Percentiles rank a stretch among this genome's conserved stretches.
Conservation (phyloP, 176 grass and related monocot genomes). For the Carex scoparia region DNA sequence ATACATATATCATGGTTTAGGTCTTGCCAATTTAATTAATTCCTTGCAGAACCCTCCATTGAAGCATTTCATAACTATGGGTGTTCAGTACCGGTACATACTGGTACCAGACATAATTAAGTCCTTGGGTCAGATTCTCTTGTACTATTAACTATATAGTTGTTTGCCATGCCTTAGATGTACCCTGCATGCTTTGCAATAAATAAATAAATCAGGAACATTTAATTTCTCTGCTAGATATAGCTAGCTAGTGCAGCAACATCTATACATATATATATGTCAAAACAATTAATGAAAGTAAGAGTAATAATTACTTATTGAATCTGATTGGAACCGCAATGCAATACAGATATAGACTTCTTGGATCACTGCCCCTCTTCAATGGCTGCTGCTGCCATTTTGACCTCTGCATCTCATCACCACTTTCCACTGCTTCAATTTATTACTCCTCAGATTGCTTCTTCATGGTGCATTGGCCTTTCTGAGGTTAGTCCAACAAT, state of each 20-base stretch:
- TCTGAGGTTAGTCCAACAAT: conserved; percentile 23
- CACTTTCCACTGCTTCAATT: conserved; percentile 14
- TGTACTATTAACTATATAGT: not conserved
- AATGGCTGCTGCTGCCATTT: conserved; percentile 42
- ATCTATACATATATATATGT: not conserved
- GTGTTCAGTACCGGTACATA: not conserved
- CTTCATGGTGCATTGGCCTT: conserved; percentile 43
- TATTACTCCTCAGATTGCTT: conserved; percentile 31
- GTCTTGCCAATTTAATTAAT: not conserved
- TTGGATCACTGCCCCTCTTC: conserved; percentile 41
- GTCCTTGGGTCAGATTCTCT: not conserved
- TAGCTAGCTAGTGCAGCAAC: not conserved
- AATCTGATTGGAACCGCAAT: not conserved
- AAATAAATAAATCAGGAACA: not conserved
- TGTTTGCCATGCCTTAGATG: not conserved
- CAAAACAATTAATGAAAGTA: not conserved
- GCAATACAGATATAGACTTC: conserved; percentile 33
- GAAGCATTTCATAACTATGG: not conserved
- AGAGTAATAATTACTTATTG: not conserved
- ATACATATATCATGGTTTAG: not conserved
- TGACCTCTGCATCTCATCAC: conserved; percentile 21
- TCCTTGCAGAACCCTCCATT: not conserved
- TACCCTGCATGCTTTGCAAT: not conserved
- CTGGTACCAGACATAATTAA: not conserved
- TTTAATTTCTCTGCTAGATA: conserved; percentile 2